Percentiles rank a stretch among this genome's conserved stretches.
phyloP scores from a whole-genome alignment of 2,329 filamentous ascomycete genomes.

The Beauveria varroae region DNA sequence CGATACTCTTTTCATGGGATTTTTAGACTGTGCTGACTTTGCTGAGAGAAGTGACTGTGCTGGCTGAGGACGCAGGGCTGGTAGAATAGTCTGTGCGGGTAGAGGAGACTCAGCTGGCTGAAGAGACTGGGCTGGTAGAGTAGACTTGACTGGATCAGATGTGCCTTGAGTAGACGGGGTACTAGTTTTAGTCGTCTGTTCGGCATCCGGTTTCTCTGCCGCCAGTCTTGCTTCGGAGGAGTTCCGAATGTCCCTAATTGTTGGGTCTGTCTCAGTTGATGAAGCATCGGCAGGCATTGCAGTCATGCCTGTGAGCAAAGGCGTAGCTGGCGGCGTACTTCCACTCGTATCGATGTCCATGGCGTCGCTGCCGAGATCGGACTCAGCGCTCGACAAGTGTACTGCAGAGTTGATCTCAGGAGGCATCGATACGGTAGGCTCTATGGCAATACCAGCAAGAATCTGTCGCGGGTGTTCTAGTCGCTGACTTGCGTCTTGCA shows the following conservation, averaged over 20 bases:
- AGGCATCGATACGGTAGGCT: not conserved
- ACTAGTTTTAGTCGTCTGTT: not conserved
- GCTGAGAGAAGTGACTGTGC: not conserved
- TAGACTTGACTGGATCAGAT: no score
- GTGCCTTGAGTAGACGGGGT: not conserved
- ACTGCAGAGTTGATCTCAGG: no score
- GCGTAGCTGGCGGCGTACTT: not conserved
- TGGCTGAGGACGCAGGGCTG: no score
- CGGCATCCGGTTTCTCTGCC: not conserved
- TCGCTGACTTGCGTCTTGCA: not conserved
- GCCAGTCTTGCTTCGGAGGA: not conserved
- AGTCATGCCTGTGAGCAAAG: no score
- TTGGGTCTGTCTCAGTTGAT: not conserved
- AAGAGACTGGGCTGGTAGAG: no score
- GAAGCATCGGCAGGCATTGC: not conserved
- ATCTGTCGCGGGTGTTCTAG: not conserved
- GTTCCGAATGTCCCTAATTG: not conserved
- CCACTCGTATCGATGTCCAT: slow-evolving; percentile 4
- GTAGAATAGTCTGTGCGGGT: no score
- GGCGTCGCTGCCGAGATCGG: not conserved
- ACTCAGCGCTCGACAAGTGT: not conserved
- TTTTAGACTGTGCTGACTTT: not conserved
- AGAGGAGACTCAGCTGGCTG: no score
- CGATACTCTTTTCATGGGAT: not conserved
- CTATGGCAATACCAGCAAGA: not conserved